Base-by-base conservation (phyloP, 805 yeast genomes). In the Teunomyces funiuensis region DNA sequence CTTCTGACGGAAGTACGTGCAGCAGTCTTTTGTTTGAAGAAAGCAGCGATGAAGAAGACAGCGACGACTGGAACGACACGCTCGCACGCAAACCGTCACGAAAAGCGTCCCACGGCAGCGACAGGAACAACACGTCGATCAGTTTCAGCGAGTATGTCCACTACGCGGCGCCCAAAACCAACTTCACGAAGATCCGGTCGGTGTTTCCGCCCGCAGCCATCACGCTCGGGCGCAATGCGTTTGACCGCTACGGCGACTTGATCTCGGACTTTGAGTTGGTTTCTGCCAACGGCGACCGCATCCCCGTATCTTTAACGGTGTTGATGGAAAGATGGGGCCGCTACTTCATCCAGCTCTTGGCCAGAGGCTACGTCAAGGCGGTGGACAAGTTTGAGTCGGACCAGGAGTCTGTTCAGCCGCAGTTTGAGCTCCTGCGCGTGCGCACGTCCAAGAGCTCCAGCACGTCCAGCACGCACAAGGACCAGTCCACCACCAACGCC, bases 151-250 rank as follows among this genome's bases (percentile, higher is more conserved):
- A 80, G 23, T 86, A 85, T 53, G 83, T 87, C 13, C 80, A 82
- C 50, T 85, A 85, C 57, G 80, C 83, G 19, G 87, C 90, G 0
- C 91, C 91, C 1, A 79, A 81, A 20, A 68, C 79, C 6, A 82
- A 80, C 43, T 74, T 82, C 50, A 78, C 85, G 18, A 80, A 85
- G 1, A 77, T 83, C 28, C 65, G 81, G 34, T 80, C 89, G 1
- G 84, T 83, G 0, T 82, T 85, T 51, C 88, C 90, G 2, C 81
- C 88, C 1, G 79, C 83, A 41, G 89, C 93, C 0, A 82, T 85
- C 44, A 85, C 90, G 0, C 63, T 86, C 31, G 93, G 93, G 3
- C 75, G 87, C 52, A 83, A 79, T 55, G 86, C 88, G 0, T 74
- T 83, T 53, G 88, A 82, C 51, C 66, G 86, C 36, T 82, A 72